Base-by-base conservation (phyloP, 2,329 filamentous ascomycete species). In the Diplodia mutila region DNA sequence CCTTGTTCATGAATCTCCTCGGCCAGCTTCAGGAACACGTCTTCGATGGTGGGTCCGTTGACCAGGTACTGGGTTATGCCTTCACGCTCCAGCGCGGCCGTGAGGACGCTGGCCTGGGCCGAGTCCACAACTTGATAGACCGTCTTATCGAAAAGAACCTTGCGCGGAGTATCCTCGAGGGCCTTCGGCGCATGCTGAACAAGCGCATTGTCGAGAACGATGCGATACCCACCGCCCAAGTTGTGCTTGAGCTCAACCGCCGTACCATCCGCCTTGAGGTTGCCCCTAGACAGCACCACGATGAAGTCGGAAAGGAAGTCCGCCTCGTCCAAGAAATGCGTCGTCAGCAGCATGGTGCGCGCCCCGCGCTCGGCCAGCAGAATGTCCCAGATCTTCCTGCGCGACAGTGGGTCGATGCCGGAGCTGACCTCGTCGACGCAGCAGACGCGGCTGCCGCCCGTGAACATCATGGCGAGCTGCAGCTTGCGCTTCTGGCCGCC, bases 381-480 rank as follows among this genome's bases (percentile, higher is more conserved):
- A 69, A 97, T 97, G 72, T 97, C 93, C 94, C 94, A 97, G 27
- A 97, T 92, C 80, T 97, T 97, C 32, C 93, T 84, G 66, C 94
- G 85, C 23, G 91, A 94, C 1, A 97, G 82, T 0, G 94, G 93
- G 75, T 97, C 94, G 23, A 97, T 85, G 16, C 94, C 94, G 69
- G 90, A 93, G 48, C 91, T 94, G 16, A 97, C 93, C 78, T 97
- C 94, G 72, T 97, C 94, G 6, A 97, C 89, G 73, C 93, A 95
- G 79, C 94, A 97, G 0, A 97, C 90, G 27, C 88, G 88, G 69
- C 91, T 94, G 12, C 93, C 93, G 69, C 94, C 94, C 3, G 92
- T 96, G 72, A 97, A 89, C 93, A 97, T 97, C 88, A 97, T 94
- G 5, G 93, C 93, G 2, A 97, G 84, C 77, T 97, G 94, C 9